Base-by-base conservation (phyloP, 1,284 basidiomycete species). In the Puccinia sorghi region DNA sequence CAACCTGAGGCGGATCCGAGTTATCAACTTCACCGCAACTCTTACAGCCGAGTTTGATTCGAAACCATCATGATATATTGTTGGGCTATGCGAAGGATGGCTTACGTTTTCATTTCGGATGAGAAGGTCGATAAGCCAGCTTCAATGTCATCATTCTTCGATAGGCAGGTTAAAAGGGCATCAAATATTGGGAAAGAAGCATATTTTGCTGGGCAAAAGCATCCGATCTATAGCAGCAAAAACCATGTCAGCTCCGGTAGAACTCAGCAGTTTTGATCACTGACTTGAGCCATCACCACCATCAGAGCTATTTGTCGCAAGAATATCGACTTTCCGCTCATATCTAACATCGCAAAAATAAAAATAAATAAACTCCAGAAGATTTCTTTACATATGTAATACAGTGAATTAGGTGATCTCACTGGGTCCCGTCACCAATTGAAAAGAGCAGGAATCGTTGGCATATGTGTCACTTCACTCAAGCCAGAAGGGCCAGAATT, bases 111-210 rank as follows among this genome's bases (percentile, higher is more conserved):
- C 92, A 97, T 97, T 84, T 97, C 94, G 79, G 89, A 90, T 0
- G 93, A 93, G 85, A 97, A 97, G 0, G 94, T 97, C 81, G 94
- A 96, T 17, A 97, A 84, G 75, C 88, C 92, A 83, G 90, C 91
- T 84, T 95, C 93, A 82, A 94, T 88, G 57, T 72, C 70, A 57
- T 74, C 78, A 52, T 76, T 76, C 32, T 72, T 80, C 5, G 69
- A 70, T n/a, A 71, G 72, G 39, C 72, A 80, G 48, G 71, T 74
- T 48, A 75, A 63, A 25, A 77, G 57, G 11, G 79, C 64, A 59
- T 80, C 72, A 46, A 69, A 66, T 72, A 80, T 67, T 11, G 59
- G 70, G 43, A 80, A 76, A 25, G 64, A 72, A 32, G 64, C 71
- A 46, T 72, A 77, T 57, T 76, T 79, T 17, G 69, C 76, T 43